Evolutionary conservation across 257 asterid species (phyloP).

Genomic region (Anisodus acutangulus): DNA sequence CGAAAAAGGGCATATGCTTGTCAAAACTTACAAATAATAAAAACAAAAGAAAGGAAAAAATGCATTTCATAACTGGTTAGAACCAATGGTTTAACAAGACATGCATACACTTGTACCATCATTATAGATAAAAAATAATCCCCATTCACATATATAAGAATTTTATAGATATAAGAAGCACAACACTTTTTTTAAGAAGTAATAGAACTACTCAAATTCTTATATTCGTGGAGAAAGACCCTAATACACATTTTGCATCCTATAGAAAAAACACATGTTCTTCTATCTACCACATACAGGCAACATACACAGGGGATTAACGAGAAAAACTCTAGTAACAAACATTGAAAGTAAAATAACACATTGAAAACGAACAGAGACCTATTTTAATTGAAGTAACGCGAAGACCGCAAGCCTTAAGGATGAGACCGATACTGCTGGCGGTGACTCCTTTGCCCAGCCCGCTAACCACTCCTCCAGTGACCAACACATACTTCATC

Average conservation of each 20-base stretch:
- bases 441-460: constrained; percentile 98
- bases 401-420: constrained; percentile 86
- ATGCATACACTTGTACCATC: neutral
- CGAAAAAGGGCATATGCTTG: neutral
- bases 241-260: too few species aligned
- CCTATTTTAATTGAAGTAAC: constrained; percentile 95
- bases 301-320: neutral
- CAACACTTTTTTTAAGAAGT: too few species aligned
- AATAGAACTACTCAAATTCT: too few species aligned
- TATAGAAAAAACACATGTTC: too few species aligned
- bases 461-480: constrained; percentile 97
- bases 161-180: too few species aligned
- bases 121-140: too few species aligned
- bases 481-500: constrained; percentile 95
- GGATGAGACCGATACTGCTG: constrained; percentile 93
- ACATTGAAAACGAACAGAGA: constrained; percentile 27
- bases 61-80: neutral
- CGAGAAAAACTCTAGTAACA: neutral
- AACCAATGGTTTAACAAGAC: neutral
- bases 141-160: too few species aligned
- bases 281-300: too few species aligned
- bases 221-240: too few species aligned
- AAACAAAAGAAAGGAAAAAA: neutral
- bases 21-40: neutral
- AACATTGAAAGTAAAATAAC: too few species aligned